A percentile compares a stretch with the other conserved stretches of the same genome.
Evolutionary conservation across 805 yeast species (phyloP).

Genomic region (Nakazawaea populi): DNA sequence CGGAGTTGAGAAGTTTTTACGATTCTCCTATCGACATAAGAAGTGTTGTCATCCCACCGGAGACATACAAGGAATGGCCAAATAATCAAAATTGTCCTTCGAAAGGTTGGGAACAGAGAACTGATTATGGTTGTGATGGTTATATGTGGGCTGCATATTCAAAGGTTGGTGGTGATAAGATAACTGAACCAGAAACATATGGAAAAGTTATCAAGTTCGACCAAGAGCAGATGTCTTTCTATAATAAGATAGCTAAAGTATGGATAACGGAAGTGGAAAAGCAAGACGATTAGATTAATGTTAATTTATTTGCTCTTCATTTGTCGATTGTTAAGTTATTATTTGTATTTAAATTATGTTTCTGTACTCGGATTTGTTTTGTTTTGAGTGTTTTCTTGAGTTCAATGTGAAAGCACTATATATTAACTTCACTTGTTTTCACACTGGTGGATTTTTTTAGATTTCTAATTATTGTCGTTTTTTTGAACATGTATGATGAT

Average conservation of each 20-base stretch:
- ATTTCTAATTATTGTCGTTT: too few species aligned
- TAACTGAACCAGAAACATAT: conserved; percentile 3
- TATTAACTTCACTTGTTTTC: too few species aligned
- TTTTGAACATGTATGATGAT: too few species aligned
- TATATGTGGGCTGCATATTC: conserved; percentile 62
- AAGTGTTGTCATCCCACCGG: conserved; percentile 43
- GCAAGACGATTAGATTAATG: background rate
- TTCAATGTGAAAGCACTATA: too few species aligned
- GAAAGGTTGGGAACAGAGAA: conserved; percentile 43
- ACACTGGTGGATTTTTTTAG: too few species aligned
- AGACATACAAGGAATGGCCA: conserved; percentile 33
- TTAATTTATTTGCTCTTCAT: background rate
- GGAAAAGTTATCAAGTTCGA: conserved; percentile 8
- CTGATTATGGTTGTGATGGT: conserved; percentile 44
- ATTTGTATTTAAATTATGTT: background rate
- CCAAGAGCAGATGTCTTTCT: conserved; percentile 4
- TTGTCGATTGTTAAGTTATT: background rate
- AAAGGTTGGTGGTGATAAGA: conserved; percentile 41
- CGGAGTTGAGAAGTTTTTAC: conserved; percentile 28
- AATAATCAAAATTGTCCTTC: conserved; percentile 34
- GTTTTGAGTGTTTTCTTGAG: too few species aligned
- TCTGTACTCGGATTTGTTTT: too few species aligned
- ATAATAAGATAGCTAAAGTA: conserved; percentile 5
- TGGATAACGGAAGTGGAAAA: conserved; percentile 7
- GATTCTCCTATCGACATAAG: conserved; percentile 33